Base-by-base conservation (phyloP, 108 stramenopile genomes). In the Nitzschia palea region DNA sequence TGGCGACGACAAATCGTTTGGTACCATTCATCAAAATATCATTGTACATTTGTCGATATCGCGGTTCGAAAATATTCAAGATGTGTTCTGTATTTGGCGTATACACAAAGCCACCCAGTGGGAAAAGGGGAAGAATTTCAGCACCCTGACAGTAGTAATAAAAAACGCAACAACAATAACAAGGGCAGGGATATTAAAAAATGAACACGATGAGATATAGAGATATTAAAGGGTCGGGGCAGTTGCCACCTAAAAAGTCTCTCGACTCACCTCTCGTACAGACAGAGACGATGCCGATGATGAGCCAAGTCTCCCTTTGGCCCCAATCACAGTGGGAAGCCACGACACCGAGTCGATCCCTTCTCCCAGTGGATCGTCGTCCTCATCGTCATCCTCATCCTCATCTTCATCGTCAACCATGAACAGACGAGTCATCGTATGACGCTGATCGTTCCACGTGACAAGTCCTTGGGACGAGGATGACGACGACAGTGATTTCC, bases 21-120 rank as follows among this genome's bases (percentile, higher is more conserved):
- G 80, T 80, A 1, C 93, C 93, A 78, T 89, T 90, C 89, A 90
- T 87, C 20, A 94, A 62, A 48, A 94, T 94, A 70, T 94, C 93
- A 27, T 80, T 86, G 79, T 94, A 94, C 93, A 94, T 94, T 71
- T 89, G 81, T 30, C 93, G 84, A 68, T 94, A 94, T 10, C 93
- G 86, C n/a, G 89, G 93, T 69, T 94, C 93, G 61, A 94, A 94
- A 58, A 94, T 94, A 60, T 94, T 94, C 42, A 94, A 73, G 4
- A 94, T 79, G 62, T 94, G 89, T 68, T 90, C 86, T n/a, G 83
- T 81, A 65, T 90, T 90, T 55, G 92, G 92, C 23, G 87, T 90
- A 84, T 94, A 94, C 29, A 90, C 93, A 15, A 94, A 74, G 18
- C 84, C 83, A 3, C 93, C 93, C 17, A 94, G 83, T 8, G 93